phyloP scores from a whole-genome alignment of 148 eudicot species.

The Vaccinium darrowii region DNA sequence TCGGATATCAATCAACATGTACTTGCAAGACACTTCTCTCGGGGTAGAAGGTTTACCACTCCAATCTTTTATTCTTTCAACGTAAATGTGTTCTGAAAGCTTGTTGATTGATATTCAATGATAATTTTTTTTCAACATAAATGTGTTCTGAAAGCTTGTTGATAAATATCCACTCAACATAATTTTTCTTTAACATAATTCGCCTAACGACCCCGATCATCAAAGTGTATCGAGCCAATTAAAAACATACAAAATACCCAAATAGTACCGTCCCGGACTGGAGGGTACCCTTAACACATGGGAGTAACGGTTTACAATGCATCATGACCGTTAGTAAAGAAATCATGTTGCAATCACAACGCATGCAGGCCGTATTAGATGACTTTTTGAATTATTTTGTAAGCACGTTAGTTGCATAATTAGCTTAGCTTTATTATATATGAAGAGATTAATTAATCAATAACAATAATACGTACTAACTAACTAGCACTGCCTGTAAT shows the following conservation, averaged over 20 bases:
- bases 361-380: neutral
- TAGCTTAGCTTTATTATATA: neutral
- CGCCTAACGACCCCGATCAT: too few species aligned
- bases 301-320: neutral
- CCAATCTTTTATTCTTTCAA: neutral
- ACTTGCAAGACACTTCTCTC: neutral
- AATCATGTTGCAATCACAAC: neutral
- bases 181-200: neutral
- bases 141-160: neutral
- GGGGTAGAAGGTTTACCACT: neutral
- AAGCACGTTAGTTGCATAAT: neutral
- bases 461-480: neutral
- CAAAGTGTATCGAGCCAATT: too few species aligned
- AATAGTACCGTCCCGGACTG: neutral
- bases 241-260: neutral
- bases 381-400: neutral
- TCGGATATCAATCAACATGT: neutral
- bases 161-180: neutral
- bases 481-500: too few species aligned
- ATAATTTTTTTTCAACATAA: neutral
- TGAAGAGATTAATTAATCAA: neutral
- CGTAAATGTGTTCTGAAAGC: neutral
- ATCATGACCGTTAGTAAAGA: neutral
- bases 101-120: neutral
- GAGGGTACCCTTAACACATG: neutral